These are phyloP conservation scores for Pugionium cornutum DNA, from an alignment of 345 rosid genomes.

Conservation along the genomic window DNA sequence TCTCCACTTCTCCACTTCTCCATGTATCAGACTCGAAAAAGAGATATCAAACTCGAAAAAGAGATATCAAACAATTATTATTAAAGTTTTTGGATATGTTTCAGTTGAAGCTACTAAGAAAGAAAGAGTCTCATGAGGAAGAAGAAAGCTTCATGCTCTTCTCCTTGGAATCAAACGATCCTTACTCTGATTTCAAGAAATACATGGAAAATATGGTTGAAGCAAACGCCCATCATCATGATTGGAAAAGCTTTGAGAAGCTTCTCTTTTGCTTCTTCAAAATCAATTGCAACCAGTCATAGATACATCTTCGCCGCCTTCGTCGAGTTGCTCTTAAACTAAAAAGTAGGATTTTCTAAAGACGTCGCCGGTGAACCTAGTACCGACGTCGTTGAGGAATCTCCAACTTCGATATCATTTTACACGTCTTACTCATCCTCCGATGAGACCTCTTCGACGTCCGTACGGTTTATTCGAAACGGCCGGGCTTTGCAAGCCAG, in stretches of 20 bases:
- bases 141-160: slow-evolving; percentile 62
- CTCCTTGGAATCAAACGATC: slow-evolving; percentile 77
- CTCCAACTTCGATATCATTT: slow-evolving; percentile 24
- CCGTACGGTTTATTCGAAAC: slow-evolving; percentile 45
- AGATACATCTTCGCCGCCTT: slow-evolving; percentile 74
- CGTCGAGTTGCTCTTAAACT: slow-evolving; percentile 56
- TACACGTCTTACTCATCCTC: slow-evolving; percentile 34
- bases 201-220: slow-evolving; percentile 96
- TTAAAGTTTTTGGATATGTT: slow-evolving; percentile 9
- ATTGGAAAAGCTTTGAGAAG: slow-evolving; percentile 76
- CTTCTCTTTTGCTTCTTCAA: slow-evolving; percentile 76
- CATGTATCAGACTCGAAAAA: slow-evolving; percentile 9
- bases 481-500: slow-evolving; percentile 83
- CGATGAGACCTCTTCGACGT: slow-evolving; percentile 22
- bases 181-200: slow-evolving; percentile 71
- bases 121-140: slow-evolving; percentile 26
- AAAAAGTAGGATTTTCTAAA: slow-evolving; percentile 13
- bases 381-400: slow-evolving; percentile 20
- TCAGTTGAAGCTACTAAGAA: slow-evolving; percentile 26
- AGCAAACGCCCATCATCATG: slow-evolving; percentile 55
- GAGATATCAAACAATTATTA: slow-evolving; percentile 3
- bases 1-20: background rate
- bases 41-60: slow-evolving; percentile 16
- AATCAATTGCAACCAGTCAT: slow-evolving; percentile 69
- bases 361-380: slow-evolving; percentile 20